These are phyloP conservation scores for Mycotypha africana DNA, from an alignment of 371 early-diverging fungal genomes.

Conservation along the genomic window DNA sequence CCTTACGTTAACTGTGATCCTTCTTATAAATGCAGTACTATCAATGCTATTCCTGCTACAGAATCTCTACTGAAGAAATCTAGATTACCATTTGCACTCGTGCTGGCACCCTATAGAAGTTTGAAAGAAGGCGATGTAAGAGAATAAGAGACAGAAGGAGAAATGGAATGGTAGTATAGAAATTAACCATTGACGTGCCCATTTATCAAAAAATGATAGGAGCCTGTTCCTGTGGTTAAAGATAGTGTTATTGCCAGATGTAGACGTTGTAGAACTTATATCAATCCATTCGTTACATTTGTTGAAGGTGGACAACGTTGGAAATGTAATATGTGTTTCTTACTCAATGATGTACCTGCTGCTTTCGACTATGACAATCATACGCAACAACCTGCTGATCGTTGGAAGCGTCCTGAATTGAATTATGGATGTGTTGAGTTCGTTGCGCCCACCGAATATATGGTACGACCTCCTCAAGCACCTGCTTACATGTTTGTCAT, in stretches of 20 bases:
- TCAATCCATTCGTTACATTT: constrained; percentile 93
- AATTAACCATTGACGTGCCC: not conserved
- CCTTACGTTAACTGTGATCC: constrained; percentile 65
- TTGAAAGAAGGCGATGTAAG: constrained; percentile 50
- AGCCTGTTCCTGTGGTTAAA: constrained; percentile 77
- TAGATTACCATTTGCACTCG: constrained; percentile 81
- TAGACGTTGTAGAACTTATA: constrained; percentile 92
- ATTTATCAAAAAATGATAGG: constrained; percentile 22
- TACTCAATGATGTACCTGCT: constrained; percentile 86
- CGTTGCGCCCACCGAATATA: constrained; percentile 73
- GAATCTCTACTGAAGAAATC: constrained; percentile 77
- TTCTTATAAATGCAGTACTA: constrained; percentile 82
- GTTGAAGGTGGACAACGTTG: constrained; percentile 91
- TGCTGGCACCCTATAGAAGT: constrained; percentile 81
- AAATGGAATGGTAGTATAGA: not conserved
- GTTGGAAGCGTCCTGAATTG: constrained; percentile 84
- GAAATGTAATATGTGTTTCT: constrained; percentile 94
- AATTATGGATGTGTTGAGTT: constrained; percentile 90
- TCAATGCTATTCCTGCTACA: constrained; percentile 85
- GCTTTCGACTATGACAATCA: constrained; percentile 88
- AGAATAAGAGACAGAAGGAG: not conserved
- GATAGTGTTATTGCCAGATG: constrained; percentile 89
- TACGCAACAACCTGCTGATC: constrained; percentile 75
- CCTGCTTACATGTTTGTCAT: constrained; percentile 89
- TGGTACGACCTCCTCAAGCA: constrained; percentile 88